Evolutionary conservation across 495 filamentous ascomycete genomes (phyloP).

Genomic region (Annulohypoxylon maeteangense): DNA sequence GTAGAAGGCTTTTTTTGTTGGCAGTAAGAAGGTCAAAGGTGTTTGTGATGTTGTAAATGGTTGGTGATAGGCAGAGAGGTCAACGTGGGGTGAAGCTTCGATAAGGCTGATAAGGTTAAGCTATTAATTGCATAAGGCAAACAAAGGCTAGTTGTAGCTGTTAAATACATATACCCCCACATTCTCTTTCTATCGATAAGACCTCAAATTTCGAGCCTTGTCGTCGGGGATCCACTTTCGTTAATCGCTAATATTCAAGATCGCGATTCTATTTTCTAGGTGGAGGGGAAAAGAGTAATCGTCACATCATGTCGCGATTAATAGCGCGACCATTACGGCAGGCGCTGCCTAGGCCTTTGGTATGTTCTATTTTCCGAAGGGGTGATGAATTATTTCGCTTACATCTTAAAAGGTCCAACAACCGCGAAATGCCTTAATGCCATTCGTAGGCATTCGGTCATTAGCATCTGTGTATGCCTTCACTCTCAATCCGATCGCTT

Average conservation of each 20-base stretch:
- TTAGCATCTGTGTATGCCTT: constrained; percentile 38
- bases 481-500: not conserved
- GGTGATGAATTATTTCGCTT: constrained; percentile 9
- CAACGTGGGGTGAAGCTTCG: constrained; percentile 40
- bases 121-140: constrained; percentile 7
- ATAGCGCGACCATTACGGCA: constrained; percentile 46
- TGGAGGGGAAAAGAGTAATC: constrained; percentile 29
- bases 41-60: constrained; percentile 8
- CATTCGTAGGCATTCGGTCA: constrained; percentile 34
- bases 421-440: constrained; percentile 32
- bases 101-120: constrained; percentile 17
- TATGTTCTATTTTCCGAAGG: constrained; percentile 6
- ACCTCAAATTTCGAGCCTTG: constrained; percentile 35
- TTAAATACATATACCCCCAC: constrained; percentile 6
- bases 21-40: not conserved
- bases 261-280: constrained; percentile 29
- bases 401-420: constrained; percentile 41
- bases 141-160: not conserved
- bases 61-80: not conserved
- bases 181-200: constrained; percentile 42
- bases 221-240: constrained; percentile 1
- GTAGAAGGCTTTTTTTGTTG: not conserved
- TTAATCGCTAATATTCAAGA: constrained; percentile 27
- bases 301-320: constrained; percentile 41
- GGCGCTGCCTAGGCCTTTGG: constrained; percentile 40